A percentile compares a stretch with the other conserved stretches of the same genome.
Evolutionary conservation across 305 asterid species (phyloP).

Genomic region (Fraxinus greggii): DNA sequence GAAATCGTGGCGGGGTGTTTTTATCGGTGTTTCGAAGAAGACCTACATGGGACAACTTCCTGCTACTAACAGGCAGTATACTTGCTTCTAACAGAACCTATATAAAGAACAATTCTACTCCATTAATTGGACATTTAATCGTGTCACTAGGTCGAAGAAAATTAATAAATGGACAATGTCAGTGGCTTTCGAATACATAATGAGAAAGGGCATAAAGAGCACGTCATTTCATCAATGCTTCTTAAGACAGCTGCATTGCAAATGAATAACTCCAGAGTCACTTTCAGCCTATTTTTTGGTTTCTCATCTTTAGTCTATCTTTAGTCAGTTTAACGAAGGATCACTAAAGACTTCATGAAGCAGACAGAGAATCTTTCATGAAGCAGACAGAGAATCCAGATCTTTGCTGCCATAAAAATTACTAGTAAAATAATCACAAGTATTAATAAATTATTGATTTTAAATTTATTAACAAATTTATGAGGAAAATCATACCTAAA

Average conservation of each 20-base stretch:
- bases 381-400: conserved; percentile 15
- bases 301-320: neutral
- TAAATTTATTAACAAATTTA: neutral
- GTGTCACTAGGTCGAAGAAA: neutral
- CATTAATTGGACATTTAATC: neutral
- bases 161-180: neutral
- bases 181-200: neutral
- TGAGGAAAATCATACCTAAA: conserved; percentile 45
- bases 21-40: neutral
- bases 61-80: neutral
- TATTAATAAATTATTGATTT: neutral
- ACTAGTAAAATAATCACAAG: neutral
- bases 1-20: neutral
- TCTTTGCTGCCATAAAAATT: neutral
- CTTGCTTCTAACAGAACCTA: neutral
- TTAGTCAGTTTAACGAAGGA: neutral
- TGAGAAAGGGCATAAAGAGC: neutral
- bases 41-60: neutral
- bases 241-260: neutral
- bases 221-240: neutral
- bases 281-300: neutral
- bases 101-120: neutral
- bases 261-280: neutral
- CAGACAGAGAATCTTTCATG: conserved; percentile 3
- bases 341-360: neutral